These are phyloP conservation scores for Sedum album DNA, from an alignment of 164 flowering plant species.

Conservation along the genomic window DNA sequence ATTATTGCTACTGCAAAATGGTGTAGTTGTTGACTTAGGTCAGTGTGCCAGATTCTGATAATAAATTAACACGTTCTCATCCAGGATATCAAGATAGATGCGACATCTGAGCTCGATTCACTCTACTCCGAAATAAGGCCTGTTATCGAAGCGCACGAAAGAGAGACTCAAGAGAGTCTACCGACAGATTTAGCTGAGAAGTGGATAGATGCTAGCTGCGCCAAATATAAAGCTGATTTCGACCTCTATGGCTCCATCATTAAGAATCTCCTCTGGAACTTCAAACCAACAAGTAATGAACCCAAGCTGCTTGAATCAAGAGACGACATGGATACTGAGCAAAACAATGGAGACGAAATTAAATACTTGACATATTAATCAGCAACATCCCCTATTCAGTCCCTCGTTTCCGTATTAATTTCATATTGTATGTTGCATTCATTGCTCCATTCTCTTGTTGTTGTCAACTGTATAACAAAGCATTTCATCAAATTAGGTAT, in stretches of 20 bases:
- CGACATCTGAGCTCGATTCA: conserved; percentile 39
- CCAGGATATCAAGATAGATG: conserved; percentile 57
- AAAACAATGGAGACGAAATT: background rate
- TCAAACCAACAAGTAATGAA: background rate
- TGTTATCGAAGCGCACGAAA: conserved; percentile 78
- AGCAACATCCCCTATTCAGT: background rate
- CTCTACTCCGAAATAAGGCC: conserved; percentile 77
- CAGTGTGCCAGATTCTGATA: too few relatives aligned
- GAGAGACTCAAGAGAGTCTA: conserved; percentile 78
- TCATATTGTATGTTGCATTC: too few relatives aligned
- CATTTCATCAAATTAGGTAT: too few relatives aligned
- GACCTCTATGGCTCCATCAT: conserved; percentile 52
- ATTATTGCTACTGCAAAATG: too few relatives aligned
- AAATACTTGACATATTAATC: background rate
- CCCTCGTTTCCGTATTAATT: too few relatives aligned
- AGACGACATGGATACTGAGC: background rate
- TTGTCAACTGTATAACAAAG: too few relatives aligned
- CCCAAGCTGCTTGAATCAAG: background rate
- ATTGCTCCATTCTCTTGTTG: too few relatives aligned
- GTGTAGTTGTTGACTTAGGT: too few relatives aligned
- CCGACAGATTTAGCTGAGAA: conserved; percentile 74
- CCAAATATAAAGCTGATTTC: conserved; percentile 67
- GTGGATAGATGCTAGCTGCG: conserved; percentile 80
- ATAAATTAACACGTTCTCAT: background rate
- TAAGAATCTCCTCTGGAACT: conserved; percentile 38